Base-by-base conservation (phyloP, 2,329 filamentous ascomycete species). In the Sarocladium oryzae region DNA sequence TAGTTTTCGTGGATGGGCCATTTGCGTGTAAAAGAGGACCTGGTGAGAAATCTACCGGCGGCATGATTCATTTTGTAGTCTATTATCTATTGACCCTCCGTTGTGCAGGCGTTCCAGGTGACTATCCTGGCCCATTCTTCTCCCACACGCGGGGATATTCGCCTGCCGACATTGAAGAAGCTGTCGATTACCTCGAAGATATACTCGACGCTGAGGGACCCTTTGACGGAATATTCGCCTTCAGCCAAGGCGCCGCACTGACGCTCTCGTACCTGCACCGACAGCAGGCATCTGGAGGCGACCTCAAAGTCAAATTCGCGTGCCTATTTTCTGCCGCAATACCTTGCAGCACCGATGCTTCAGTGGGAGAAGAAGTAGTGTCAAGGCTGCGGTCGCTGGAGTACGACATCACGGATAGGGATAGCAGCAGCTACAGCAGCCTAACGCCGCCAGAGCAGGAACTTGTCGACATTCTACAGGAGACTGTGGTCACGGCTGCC, bases 171-270 rank as follows among this genome's bases (percentile, higher is more conserved):
- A 51, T 51, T 21, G 26, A 18, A 33, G 16, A 45, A 21, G 50
- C 50, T 20, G 6, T 45, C 10, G 30, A 49, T 7, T 35, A 33
- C 20, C 30, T 49, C 23, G 46, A 49, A 18, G 37, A 51, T n/a
- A 33, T 35, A 32, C 18, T 52, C 11, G 40, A 48, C 30, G 18
- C 28, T 45, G 30, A 37, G 18, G 50, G 50, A 15, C 50, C 50
- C 23, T 52, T 52, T 38, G 38, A 52, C n/a, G 50, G 50, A 21
- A 24, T 52, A 28, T 20, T 52, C 16, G 50, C 40, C 18, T 52
- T 52, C 23, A 46, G 40, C 13, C 50, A 52, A 35, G 50, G 50
- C n/a, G 50, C 50, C 15, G 40, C 50, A 8, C 33, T 52, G 41
- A 21, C 21, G 21, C 26, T 26, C 4, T 21, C 41, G 10, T 46